phyloP scores from a whole-genome alignment of 495 filamentous ascomycete species.

The Lophiotrema nucula region DNA sequence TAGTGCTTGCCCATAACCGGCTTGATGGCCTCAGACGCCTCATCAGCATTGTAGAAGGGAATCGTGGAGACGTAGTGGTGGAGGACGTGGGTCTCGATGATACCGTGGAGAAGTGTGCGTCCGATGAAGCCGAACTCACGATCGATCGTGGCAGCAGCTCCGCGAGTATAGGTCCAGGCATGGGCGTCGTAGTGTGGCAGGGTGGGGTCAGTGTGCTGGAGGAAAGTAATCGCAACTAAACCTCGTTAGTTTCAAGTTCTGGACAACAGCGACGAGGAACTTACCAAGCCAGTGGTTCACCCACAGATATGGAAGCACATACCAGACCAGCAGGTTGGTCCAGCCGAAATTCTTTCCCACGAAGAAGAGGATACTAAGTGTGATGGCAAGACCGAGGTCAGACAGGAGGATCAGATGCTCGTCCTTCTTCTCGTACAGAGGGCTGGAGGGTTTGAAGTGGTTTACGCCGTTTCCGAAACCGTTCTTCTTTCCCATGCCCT shows the following conservation, averaged over 20 bases:
- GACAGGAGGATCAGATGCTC: conserved; percentile 67
- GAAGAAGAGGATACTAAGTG: conserved; percentile 33
- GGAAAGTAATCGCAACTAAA: conserved; percentile 61
- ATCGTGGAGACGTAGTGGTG: conserved; percentile 85
- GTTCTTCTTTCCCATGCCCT: conserved; percentile 74
- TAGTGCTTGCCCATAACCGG: conserved; percentile 81
- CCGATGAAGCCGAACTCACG: conserved; percentile 89
- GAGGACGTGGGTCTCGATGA: conserved; percentile 88
- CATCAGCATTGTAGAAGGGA: conserved; percentile 88
- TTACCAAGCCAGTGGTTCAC: conserved; percentile 96
- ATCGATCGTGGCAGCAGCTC: conserved; percentile 83
- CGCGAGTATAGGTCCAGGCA: conserved; percentile 81
- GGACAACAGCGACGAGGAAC: conserved; percentile 31
- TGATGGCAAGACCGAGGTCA: conserved; percentile 54
- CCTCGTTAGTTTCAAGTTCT: background rate
- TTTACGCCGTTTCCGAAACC: conserved; percentile 76
- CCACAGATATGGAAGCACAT: conserved; percentile 92
- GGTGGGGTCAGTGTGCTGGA: conserved; percentile 85
- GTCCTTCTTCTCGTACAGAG: conserved; percentile 89
- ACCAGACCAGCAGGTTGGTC: conserved; percentile 87
- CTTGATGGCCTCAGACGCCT: conserved; percentile 81
- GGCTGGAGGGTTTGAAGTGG: conserved; percentile 87
- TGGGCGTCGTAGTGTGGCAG: conserved; percentile 79
- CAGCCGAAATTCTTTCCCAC: conserved; percentile 70
- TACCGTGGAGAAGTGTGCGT: conserved; percentile 81